Base-by-base conservation (phyloP, 805 yeast genomes). In the Cyberlindnera euphorbiae region DNA sequence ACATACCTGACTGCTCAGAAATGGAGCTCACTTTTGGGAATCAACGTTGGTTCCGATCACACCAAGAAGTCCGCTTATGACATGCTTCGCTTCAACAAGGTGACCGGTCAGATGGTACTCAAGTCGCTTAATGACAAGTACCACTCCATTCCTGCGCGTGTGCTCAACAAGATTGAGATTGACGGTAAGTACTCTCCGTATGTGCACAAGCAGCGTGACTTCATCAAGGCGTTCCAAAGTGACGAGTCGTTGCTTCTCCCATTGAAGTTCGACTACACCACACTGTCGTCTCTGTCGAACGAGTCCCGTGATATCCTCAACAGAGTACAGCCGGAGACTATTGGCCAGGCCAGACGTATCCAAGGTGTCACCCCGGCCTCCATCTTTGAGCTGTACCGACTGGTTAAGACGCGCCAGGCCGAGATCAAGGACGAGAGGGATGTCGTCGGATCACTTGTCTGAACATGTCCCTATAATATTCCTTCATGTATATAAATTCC, bases 281-380 rank as follows among this genome's bases (percentile, higher is more conserved):
- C 64, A 11, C 48, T 81, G 33, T 69, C 75, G 13, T 75, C 85
- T 0, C 60, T 90, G n/a, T 83, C 95, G 2, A 68, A 74, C 17
- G 97, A 90, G 53, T 89, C 79, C 19, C 74, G 82, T 38, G 67
- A 65, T 13, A 61, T 83, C 9, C 64, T 93, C 36, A 84, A 86
- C 50, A 68, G 71, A 9, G 77, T 86, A 12, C 81, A 84, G 43
- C 98, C 98, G 0, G 75, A 76, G 36, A 93, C 97, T 0, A 76
- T 93, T 30, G 97, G 97, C 0, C 97, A 93, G 56, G 97, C 97
- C 0, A 72, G 95, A 55, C 69, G 97, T 48, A 82, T 90, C 10
- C 95, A 93, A 52, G 97, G 98, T 1, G 79, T 93, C 3, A 90
- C 97, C 0, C 96, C 97, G 0, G 90, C 96, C 0, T 93, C 96